Evolutionary conservation across 768 basidiomycete genomes (phyloP).

Genomic region (Multifurca ochricompacta): DNA sequence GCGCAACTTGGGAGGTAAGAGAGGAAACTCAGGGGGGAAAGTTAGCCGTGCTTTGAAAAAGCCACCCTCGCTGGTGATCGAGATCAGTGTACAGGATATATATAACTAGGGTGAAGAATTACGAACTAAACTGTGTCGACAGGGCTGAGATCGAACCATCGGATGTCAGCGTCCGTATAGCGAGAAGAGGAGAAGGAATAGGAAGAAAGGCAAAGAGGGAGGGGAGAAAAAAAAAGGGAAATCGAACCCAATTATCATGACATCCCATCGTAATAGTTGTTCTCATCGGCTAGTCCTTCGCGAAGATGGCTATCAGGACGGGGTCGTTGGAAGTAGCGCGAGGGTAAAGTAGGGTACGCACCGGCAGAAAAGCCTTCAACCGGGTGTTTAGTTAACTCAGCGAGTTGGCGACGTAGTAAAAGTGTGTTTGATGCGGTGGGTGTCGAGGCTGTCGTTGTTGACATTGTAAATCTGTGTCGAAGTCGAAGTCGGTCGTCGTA

Average conservation of each 20-base stretch:
- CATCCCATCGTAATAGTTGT: constrained; percentile 93
- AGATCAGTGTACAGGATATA: constrained; percentile 13
- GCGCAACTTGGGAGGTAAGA: constrained; percentile 90
- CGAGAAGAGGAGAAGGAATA: not conserved
- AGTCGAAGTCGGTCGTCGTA: too few species aligned
- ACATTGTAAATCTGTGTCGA: too few species aligned
- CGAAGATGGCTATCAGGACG: constrained; percentile 28
- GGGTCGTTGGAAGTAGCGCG: constrained; percentile 21
- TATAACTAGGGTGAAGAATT: not conserved
- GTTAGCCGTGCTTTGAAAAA: constrained; percentile 87
- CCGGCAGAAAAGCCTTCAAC: constrained; percentile 97
- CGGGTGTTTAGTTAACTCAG: constrained; percentile 84
- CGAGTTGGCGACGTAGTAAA: constrained; percentile 69
- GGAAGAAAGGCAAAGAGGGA: not conserved
- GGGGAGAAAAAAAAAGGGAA: not conserved
- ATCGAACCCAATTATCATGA: constrained; percentile 85
- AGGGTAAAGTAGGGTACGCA: constrained; percentile 30
- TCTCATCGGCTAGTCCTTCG: constrained; percentile 86
- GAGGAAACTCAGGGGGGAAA: constrained; percentile 87
- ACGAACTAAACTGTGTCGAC: constrained; percentile 87
- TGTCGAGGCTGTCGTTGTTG: constrained; percentile 19
- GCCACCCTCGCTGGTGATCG: constrained; percentile 75
- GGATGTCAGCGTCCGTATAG: constrained; percentile 16
- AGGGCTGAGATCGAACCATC: constrained; percentile 46
- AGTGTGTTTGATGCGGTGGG: constrained; percentile 35